A percentile compares a stretch with the other conserved stretches of the same genome.
phyloP scores from a whole-genome alignment of 495 filamentous ascomycete species.

The Xylaria acuta region DNA sequence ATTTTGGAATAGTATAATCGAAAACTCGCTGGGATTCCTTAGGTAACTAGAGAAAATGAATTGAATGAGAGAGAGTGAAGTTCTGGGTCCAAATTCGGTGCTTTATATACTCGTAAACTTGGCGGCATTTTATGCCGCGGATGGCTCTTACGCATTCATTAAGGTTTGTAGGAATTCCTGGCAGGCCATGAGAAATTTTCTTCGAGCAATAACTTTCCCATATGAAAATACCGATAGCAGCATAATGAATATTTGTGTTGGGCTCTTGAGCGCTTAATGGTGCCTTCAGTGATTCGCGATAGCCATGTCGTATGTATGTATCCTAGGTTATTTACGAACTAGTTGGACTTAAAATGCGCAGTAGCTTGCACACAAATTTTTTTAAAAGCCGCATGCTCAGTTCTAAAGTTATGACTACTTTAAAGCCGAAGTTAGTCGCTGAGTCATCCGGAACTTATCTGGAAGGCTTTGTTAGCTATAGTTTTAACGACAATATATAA shows the following conservation, averaged over 20 bases:
- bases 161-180: not conserved
- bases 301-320: too few species aligned
- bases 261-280: not conserved
- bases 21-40: not conserved
- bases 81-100: not conserved
- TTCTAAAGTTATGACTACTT: too few species aligned
- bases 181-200: not conserved
- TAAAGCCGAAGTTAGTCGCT: too few species aligned
- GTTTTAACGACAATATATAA: too few species aligned
- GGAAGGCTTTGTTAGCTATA: too few species aligned
- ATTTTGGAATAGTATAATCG: not conserved
- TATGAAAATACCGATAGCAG: not conserved
- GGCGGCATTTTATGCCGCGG: too few species aligned
- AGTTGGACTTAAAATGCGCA: not conserved
- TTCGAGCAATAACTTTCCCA: not conserved
- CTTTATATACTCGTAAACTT: slow-evolving; percentile 1
- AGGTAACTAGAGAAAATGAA: not conserved
- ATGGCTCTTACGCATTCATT: slow-evolving; percentile 1
- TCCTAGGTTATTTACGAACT: too few species aligned
- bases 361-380: not conserved
- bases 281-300: not conserved
- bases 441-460: too few species aligned
- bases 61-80: too few species aligned
- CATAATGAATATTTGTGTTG: not conserved
- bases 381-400: too few species aligned